These are phyloP conservation scores for Cladobotryum mycophilum DNA, from an alignment of 2,329 filamentous ascomycete species.

Conservation along the genomic window DNA sequence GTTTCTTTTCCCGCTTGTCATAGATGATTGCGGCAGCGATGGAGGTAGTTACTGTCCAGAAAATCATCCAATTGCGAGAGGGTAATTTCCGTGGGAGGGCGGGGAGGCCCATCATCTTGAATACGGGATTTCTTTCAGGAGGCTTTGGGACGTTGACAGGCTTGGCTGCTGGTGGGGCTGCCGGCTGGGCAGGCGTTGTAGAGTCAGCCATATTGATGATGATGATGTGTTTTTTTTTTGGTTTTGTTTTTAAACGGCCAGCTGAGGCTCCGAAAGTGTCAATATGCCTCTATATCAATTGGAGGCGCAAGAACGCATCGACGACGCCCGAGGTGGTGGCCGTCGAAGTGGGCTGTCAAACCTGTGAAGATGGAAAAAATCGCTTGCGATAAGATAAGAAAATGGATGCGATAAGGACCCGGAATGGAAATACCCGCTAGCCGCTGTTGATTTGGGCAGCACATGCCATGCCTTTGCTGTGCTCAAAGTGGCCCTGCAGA, in stretches of 20 bases:
- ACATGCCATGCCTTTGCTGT: no score
- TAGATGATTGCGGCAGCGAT: slow-evolving; percentile 80
- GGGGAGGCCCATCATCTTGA: slow-evolving; percentile 78
- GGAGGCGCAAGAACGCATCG: background rate
- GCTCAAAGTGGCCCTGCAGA: no score
- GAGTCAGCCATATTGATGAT: slow-evolving; percentile 11
- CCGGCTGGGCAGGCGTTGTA: slow-evolving; percentile 7
- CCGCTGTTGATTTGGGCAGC: background rate
- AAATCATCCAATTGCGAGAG: slow-evolving; percentile 97
- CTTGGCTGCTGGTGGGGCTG: slow-evolving; percentile 3
- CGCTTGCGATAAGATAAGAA: slow-evolving; percentile 23
- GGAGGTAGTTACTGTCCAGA: slow-evolving; percentile 70
- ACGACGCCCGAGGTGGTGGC: background rate
- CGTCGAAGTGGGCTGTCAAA: background rate
- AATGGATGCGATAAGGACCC: slow-evolving; percentile 14
- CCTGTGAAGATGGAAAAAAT: slow-evolving; percentile 13
- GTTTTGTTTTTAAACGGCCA: no score
- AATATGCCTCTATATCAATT: background rate
- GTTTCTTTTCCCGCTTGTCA: slow-evolving; percentile 85
- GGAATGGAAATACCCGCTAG: slow-evolving; percentile 10
- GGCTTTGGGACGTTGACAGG: slow-evolving; percentile 24
- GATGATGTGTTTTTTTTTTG: no score
- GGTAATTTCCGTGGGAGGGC: slow-evolving; percentile 78
- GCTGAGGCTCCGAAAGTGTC: no score
- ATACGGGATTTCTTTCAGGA: slow-evolving; percentile 56